Evolutionary conservation across 192 early-diverging fungal genomes (phyloP).

Genomic region (Coemansia sp.): DNA sequence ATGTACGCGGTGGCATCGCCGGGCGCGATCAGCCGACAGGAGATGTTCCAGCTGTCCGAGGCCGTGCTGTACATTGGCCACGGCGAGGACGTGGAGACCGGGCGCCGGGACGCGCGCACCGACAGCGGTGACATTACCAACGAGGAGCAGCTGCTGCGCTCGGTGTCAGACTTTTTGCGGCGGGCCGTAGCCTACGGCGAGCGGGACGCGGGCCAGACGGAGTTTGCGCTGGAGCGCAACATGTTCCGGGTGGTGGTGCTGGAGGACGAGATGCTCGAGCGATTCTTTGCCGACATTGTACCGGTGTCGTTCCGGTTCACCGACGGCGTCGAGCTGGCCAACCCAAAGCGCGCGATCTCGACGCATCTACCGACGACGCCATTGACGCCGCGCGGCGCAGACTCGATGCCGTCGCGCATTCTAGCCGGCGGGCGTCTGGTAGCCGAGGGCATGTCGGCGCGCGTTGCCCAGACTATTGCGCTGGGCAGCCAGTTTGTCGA

Average conservation of each 20-base stretch:
- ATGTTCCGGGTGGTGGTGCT: conserved; percentile 79
- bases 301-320: conserved; percentile 45
- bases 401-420: conserved; percentile 22
- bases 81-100: conserved; percentile 33
- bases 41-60: conserved; percentile 82
- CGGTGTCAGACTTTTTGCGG: conserved; percentile 34
- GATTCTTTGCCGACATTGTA: conserved; percentile 66
- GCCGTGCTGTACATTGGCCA: conserved; percentile 71
- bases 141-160: conserved; percentile 47
- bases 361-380: conserved; percentile 38
- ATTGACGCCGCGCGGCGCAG: conserved; percentile 13
- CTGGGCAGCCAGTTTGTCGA: conserved; percentile 51
- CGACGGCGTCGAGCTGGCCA: conserved; percentile 46
- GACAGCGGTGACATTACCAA: conserved; percentile 25
- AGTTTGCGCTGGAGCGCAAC: conserved; percentile 35
- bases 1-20: conserved; percentile 70
- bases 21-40: conserved; percentile 63
- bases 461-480: conserved; percentile 46
- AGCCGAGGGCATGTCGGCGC: conserved; percentile 42
- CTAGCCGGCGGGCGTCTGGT: conserved; percentile 26
- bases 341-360: conserved; percentile 40
- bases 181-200: conserved; percentile 24
- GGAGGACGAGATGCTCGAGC: conserved; percentile 78
- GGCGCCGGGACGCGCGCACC: not conserved
- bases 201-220: not conserved